Base-by-base conservation (phyloP, 345 rosid genomes). In the Mercurialis annua region DNA sequence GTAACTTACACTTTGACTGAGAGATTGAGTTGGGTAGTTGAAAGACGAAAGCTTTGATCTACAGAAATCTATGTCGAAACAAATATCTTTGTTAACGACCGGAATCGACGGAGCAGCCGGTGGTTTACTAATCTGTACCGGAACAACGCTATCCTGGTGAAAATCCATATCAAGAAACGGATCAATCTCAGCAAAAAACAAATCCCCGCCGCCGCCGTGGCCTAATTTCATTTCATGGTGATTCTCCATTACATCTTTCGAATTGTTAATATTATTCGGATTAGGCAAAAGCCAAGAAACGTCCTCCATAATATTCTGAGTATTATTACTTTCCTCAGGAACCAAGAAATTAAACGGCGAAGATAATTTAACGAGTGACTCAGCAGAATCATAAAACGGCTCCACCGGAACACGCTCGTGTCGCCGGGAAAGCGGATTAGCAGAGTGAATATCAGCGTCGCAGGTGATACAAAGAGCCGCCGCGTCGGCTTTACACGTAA, bases 401-500 rank as follows among this genome's bases (percentile, higher is more conserved):
- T 73, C 81, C 14, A 82, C 53, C 1, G 83, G 79, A 38, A 79
- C 67, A 2, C 81, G 75, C 54, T 76, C 79, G 48, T 81, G 82
- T 49, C 85, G 80, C 38, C 70, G 59, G 11, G 85, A 75, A 9
- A 78, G 82, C 11, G 81, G 83, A 68, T 82, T 76, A 23, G 82
- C 83, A 4, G 85, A 50, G 76, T 82, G 85, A 70, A 79, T 72
- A 50, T 82, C 85, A 6, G 73, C 54, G 47, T 82, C 85, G 49
- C 83, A 82, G 2, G 76, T 42, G 51, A 70, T 56, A 62, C 85
- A 82, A 5, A 82, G 81, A 23, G 59, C 69, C 7, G 85, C 85
- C 9, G 83, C 83, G 12, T 81, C 85, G 12, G 85, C 82, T 62
- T 69, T 74, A 69, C 85, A 82, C 2, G 79, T 71, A 14, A 82